phyloP scores from a whole-genome alignment of 73 alveolate genomes.

The Paramecium sonneborni region DNA sequence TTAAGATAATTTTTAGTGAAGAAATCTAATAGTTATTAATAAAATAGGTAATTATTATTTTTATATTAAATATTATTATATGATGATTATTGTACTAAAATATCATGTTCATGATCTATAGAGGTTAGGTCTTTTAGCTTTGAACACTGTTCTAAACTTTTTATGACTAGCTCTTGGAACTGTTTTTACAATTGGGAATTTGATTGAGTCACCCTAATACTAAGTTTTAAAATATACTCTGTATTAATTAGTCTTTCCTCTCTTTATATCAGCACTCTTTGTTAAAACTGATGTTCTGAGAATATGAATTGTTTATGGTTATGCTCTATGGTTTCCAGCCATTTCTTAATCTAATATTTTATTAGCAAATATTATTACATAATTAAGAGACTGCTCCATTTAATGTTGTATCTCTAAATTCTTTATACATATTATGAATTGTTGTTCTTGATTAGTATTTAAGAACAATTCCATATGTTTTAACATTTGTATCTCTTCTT shows the following conservation, averaged over 20 bases:
- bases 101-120: slow-evolving; percentile 51
- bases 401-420: slow-evolving; percentile 88
- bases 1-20: no score
- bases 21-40: no score
- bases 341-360: slow-evolving; percentile 75
- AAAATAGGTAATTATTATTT: not conserved
- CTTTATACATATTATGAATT: slow-evolving; percentile 93
- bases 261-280: not conserved
- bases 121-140: slow-evolving; percentile 67
- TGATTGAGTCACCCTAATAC: slow-evolving; percentile 62
- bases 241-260: slow-evolving; percentile 30
- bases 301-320: slow-evolving; percentile 85
- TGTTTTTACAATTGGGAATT: slow-evolving; percentile 69
- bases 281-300: slow-evolving; percentile 75
- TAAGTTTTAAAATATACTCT: not conserved
- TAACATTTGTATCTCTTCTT: slow-evolving; percentile 77
- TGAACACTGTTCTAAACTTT: slow-evolving; percentile 63
- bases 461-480: slow-evolving; percentile 90
- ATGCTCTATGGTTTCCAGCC: slow-evolving; percentile 96
- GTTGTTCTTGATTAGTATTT: slow-evolving; percentile 92
- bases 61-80: not conserved
- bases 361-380: slow-evolving; percentile 52
- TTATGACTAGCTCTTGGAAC: slow-evolving; percentile 62
- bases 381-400: slow-evolving; percentile 90
- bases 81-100: slow-evolving; percentile 29